Base-by-base conservation (phyloP, 306 rosid species). In the Echinosophora koreensis region DNA sequence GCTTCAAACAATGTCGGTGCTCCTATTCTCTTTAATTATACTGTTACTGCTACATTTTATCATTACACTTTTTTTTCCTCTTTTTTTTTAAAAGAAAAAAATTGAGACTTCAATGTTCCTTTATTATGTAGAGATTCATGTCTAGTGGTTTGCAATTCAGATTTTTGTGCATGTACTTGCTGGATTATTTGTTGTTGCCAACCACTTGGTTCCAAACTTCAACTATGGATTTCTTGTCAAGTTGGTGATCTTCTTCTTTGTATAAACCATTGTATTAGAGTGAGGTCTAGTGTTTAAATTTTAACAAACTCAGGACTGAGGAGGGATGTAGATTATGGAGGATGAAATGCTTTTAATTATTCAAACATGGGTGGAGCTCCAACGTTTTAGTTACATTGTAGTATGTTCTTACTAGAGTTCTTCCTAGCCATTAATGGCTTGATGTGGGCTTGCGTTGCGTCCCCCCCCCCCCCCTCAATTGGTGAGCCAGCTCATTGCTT, bases 1-100 rank as follows among this genome's bases (percentile, higher is more conserved):
- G 51, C 22, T 69, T 50, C 58, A 34, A 41, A 10, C n/a, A 77
- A 82, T 85, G 86, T 84, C 86, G 89, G 85, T 77, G 83, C 76
- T 57, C 12, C 55, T 28, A 56, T 32, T 70, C 28, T 15, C 60
- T 52, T 55, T 15, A 32, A 32, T 38, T 71, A 3, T 41, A 4
- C 51, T 44, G 34, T 47, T 74, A 9, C 59, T 50, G 8, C 60
- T 37, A 9, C 47, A 44, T 78, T 8, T 54, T 63, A 66, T 35
- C 2, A 5, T 28, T 38, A 39, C 73, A 30, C 1, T 50, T 50
- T 44, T 32, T 22, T 69, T 59, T 70, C 61, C 27, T 16, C 38
- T 39, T 30, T 30, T 51, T 39, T 30, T 30, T 30, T 30, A 22
- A 22, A 22, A 22, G 22, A 22, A 22, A 22, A 0, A 22, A 22